A percentile compares a stretch with the other conserved stretches of the same genome.
Evolutionary conservation across 352 stramenopile genomes (phyloP).

Genomic region (Ophiocytium majus): DNA sequence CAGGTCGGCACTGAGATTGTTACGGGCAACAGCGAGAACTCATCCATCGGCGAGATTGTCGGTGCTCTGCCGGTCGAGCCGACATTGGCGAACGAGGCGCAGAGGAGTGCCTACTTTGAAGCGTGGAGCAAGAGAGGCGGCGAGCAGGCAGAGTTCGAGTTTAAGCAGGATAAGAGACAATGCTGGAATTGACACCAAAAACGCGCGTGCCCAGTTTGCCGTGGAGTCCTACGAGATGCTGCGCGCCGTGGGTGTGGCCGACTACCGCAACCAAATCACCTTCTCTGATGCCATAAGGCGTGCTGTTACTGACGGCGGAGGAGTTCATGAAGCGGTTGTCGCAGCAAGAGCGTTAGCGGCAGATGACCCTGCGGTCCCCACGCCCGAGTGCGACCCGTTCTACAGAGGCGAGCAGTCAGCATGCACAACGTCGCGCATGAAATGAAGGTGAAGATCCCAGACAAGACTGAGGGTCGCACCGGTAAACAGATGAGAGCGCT

Average conservation of each 20-base stretch:
- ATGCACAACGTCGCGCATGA: background rate
- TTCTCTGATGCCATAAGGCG: background rate
- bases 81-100: background rate
- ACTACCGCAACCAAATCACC: background rate
- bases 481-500: conserved; percentile 1
- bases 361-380: background rate
- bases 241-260: background rate
- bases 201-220: background rate
- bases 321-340: background rate
- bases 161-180: background rate
- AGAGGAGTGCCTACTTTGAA: background rate
- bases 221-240: background rate
- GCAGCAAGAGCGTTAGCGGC: background rate
- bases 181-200: background rate
- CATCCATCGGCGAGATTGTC: background rate
- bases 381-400: conserved; percentile 1
- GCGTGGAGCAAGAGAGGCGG: background rate
- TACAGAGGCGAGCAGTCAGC: background rate
- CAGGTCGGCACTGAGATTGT: background rate
- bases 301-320: background rate
- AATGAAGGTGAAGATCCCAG: background rate
- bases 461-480: background rate
- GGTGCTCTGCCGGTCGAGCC: background rate
- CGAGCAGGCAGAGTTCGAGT: background rate
- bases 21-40: background rate